phyloP scores from a whole-genome alignment of 106 monocot genomes.

The Allium sativum region DNA sequence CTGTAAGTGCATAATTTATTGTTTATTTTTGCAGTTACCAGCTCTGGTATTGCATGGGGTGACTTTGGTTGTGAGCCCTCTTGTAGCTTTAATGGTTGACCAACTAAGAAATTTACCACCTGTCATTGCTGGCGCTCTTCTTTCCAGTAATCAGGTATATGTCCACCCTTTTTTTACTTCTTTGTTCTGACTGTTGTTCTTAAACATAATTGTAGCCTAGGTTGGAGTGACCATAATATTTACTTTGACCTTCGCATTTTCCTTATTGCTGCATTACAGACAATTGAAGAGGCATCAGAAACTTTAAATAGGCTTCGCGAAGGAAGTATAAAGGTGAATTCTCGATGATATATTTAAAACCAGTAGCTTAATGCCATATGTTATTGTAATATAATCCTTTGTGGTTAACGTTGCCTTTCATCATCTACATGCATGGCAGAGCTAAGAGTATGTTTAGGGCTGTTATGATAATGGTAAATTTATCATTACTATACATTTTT shows the following conservation, averaged over 20 bases:
- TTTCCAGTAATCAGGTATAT: slow-evolving; percentile 78
- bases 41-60: slow-evolving; percentile 80
- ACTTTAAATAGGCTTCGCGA: slow-evolving; percentile 42
- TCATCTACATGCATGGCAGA: not conserved
- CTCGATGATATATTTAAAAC: not conserved
- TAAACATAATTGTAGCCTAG: not conserved
- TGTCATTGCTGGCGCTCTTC: slow-evolving; percentile 58
- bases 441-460: not conserved
- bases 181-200: not conserved
- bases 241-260: not conserved
- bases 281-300: slow-evolving; percentile 52
- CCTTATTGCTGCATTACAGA: slow-evolving; percentile 24
- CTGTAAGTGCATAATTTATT: not conserved
- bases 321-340: slow-evolving; percentile 73
- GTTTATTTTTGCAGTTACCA: slow-evolving; percentile 35
- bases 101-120: slow-evolving; percentile 74
- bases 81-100: slow-evolving; percentile 92
- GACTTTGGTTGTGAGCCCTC: slow-evolving; percentile 83
- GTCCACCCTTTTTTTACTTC: not conserved
- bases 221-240: not conserved
- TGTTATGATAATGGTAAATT: no score
- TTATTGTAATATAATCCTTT: no score
- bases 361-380: no score
- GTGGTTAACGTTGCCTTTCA: no score
- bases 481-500: no score